Base-by-base conservation (phyloP, 345 rosid species). In the Erucastrum elatum region DNA sequence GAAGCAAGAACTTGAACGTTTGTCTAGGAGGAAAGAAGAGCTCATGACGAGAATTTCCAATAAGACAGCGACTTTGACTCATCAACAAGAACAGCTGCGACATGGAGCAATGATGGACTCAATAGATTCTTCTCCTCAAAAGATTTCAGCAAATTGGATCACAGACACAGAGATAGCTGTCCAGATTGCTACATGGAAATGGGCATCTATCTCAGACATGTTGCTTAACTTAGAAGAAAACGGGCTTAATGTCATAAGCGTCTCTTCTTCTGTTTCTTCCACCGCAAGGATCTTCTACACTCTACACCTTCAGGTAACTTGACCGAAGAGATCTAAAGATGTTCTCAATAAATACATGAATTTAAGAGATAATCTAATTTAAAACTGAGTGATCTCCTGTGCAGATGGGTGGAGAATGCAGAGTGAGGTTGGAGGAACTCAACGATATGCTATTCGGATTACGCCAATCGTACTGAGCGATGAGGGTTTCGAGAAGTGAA, bases 221-320 rank as follows among this genome's bases (percentile, higher is more conserved):
- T 59, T 92, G 87, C 69, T 66, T 56, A 70, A 64, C 37, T 68
- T 92, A 51, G 87, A 88, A 73, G 80, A 80, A 53, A 82, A 82
- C 15, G 93, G 89, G 0, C 71, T 87, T 62, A 21, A 58, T 59
- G 80, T 86, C 4, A 29, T 86, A 6, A 88, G 84, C 33, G 78
- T 87, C 68, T 90, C 92, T 70, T 89, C 89, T 37, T 87, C 89
- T 6, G 81, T 87, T 65, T 87, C 90, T 61, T 85, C 68, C 33
- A 85, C 76, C 9, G 88, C 81, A 70, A 84, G 78, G 71, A 72
- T 84, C 64, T 87, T 91, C 81, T 82, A 82, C 70, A 87, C 75
- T 68, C 74, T 90, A 6, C 93, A 86, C 66, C 72, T 91, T 62
- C 83, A 89, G 92, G 97, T 90, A 75, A 41, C 46, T 69, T 80